Evolutionary conservation across 345 rosid genomes (phyloP), one percentile per base, ranked within the genome.

Genomic region (Rhizophora mangle): DNA sequence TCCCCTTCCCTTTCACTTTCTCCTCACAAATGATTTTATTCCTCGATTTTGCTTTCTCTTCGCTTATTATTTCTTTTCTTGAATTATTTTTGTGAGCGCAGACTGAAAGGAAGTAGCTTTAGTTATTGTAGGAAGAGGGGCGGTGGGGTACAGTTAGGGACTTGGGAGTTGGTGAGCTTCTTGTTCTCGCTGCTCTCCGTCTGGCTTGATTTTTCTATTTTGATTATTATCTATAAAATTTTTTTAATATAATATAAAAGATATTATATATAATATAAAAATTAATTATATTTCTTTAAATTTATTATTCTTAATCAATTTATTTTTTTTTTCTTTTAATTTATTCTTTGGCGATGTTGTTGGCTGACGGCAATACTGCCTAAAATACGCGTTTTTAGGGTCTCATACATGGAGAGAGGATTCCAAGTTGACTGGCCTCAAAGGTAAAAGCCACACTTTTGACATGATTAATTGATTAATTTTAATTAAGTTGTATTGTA

Each of bases 391-490:
- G 88, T 85, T 72, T 63, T 67, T 26, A 16, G 31, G 8, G 62
- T 39, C 31, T 21, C 65, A 56, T 59, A 75, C 57, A 64, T 3
- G 15, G 18, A 13, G 18, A 43, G 49, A 0, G 49, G 76, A 73
- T 78, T 72, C 82, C 62, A 32, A 47, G 80, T 79, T 85, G 88
- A 85, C 88, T 75, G 84, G 88, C 80, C 88, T 68, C 19, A 43
- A 43, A 13, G 49, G 19, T 13, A 3, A 43, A 13, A 43, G 49
- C 49, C 0, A 3, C 19, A 3, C 4, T 43, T 5, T 13, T 43
- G 49, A 10, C 15, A 39, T 2, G 46, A 39, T 43, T 43, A 15
- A 43, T 43, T 43, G 0, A 43, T 13, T 43, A 13, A 43, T 43
- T 43, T 11, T 43, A 3, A 43, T 43, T 5, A 13, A 43, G 49